Percentiles rank a stretch among this genome's conserved stretches.
These are phyloP conservation scores for Podospora pseudopauciseta DNA, from an alignment of 495 filamentous ascomycete species.

Conservation along the genomic window DNA sequence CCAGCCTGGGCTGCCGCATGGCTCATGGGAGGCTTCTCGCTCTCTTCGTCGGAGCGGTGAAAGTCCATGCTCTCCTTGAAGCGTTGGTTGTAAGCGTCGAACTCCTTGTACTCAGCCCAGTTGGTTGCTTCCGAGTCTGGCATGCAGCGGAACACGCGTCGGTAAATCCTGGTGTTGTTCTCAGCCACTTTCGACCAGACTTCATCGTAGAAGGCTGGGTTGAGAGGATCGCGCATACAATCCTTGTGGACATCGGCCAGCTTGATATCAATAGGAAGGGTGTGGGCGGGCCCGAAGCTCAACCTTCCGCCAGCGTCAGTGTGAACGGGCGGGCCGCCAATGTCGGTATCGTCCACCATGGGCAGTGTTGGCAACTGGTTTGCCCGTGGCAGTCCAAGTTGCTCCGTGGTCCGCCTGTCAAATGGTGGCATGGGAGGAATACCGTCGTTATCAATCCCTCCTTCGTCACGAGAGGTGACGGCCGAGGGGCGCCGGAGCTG, in stretches of 20 bases:
- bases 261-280: constrained; percentile 63
- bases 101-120: constrained; percentile 94
- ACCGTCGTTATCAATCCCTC: constrained; percentile 34
- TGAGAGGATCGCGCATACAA: constrained; percentile 73
- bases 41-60: constrained; percentile 38
- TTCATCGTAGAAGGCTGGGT: constrained; percentile 77
- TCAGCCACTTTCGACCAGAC: constrained; percentile 84
- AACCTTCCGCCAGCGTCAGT: constrained; percentile 37
- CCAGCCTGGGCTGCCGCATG: constrained; percentile 14
- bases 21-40: constrained; percentile 24
- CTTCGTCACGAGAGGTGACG: constrained; percentile 18
- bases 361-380: constrained; percentile 66
- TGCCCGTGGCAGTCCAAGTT: constrained; percentile 56
- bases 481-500: constrained; percentile 20
- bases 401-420: constrained; percentile 48
- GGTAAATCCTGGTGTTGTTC: constrained; percentile 91
- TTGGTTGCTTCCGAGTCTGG: constrained; percentile 89
- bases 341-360: constrained; percentile 71
- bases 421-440: constrained; percentile 52
- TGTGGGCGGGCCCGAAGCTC: constrained; percentile 42
- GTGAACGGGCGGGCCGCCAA: constrained; percentile 61
- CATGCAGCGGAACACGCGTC: constrained; percentile 93
- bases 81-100: constrained; percentile 68
- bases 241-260: constrained; percentile 52
- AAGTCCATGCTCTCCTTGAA: constrained; percentile 67